Base-by-base conservation (phyloP, 352 stramenopile species). In the Pythium aquatile region DNA sequence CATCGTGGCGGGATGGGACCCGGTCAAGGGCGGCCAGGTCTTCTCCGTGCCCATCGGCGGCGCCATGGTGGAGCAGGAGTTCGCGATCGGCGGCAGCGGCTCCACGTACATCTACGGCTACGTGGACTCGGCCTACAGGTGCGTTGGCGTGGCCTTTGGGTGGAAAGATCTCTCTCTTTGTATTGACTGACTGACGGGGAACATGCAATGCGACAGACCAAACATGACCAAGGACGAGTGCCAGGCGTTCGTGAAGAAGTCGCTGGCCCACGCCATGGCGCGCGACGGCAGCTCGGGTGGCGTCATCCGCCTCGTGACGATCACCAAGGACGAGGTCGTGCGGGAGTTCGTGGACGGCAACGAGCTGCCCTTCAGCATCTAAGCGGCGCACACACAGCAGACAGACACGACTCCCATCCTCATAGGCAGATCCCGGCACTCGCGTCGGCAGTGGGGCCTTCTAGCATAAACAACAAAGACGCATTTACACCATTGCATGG, bases 71-170 rank as follows among this genome's bases (percentile, higher is more conserved):
- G 93, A 99, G 78, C 95, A 99, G 79, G 87, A 97, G 52, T 99
- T 98, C 75, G 94, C 97, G 16, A 97, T 99, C 56, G 97, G 97
- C 57, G 98, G 98, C 49, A 98, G 88, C 68, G 98, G 98, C 30
- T 98, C 88, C 24, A 98, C 97, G 39, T 99, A 98, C 82, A 99
- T 99, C 72, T 98, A 98, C 73, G 96, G 94, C 37, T 92, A 98
- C 52, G 84, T 98, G 42, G 97, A 99, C 82, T 84, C 94, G 17
- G 80, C 96, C 57, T 99, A 97, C 79, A 81, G 79, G 76, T 88
- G 80, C 40, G 76, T 72, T 51, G 3, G 14, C 20, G 20, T 49
- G 0, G 9, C 20, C 2, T 7, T 7, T 10, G 8, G 28, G 47
- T 66, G 9, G 48, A 32, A 7, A 33, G 39, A 24, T 55, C 24